Base-by-base conservation (phyloP, 768 basidiomycete species). In the Serendipita sp. region DNA sequence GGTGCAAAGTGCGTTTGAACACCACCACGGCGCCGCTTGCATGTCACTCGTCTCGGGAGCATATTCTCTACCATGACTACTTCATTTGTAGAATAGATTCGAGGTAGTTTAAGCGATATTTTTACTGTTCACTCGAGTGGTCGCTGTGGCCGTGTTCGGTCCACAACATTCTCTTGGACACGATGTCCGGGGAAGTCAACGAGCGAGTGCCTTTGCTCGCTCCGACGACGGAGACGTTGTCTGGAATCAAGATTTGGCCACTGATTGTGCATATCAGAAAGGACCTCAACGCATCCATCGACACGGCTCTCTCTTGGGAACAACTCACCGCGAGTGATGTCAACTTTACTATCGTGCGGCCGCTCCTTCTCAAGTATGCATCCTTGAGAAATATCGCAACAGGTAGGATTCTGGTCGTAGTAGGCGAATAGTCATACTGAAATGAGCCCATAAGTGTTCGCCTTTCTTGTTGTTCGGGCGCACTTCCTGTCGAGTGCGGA, bases 261-360 rank as follows among this genome's bases (percentile, higher is more conserved):
- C n/a, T 58, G 2, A 58, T 58, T 2, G 22, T 58, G 22, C 22
- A 58, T 33, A 58, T 58, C 30, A 3, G 31, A n/a, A 58, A 58
- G n/a, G 53, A 58, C 31, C 9, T 58, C 0, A 28, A n/a, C 30
- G 24, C 11, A 2, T 58, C 17, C 17, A 22, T 58, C 17, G 53
- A 58, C 31, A 58, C 53, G 11, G 53, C 53, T 9, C 31, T 58
- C 22, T 58, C 53, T 24, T 58, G 53, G 53, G 53, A 58, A 26
- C 88, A 91, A 68, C 76, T 92, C 62, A 88, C 82, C 3, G 87
- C 89, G 1, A 81, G 88, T 4, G 90, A 91, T 68, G 80, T 92
- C 72, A 88, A 89, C 69, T 89, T 88, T 66, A 77, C 83, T n/a
- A 76, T 91, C 60, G 82, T 91, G 20, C 81, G 88, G 4, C 90